Percentiles rank a stretch among this genome's conserved stretches.
Evolutionary conservation across 305 asterid genomes (phyloP).

Genomic region (Coffea humblotiana): DNA sequence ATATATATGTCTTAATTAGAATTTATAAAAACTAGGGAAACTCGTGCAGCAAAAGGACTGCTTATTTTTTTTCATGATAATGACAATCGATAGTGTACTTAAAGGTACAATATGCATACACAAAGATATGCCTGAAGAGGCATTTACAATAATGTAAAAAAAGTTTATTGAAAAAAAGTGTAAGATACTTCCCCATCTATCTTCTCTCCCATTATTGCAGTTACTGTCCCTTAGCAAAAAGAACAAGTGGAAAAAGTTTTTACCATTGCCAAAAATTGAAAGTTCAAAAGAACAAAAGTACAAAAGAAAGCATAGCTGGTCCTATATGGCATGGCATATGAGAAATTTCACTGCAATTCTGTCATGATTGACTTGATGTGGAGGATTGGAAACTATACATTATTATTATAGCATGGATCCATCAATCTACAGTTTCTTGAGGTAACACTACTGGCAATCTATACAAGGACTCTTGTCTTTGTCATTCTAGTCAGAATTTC

Average conservation of each 20-base stretch:
- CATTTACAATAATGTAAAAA: background rate
- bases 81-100: background rate
- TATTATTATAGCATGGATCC: background rate
- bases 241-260: background rate
- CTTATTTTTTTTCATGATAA: background rate
- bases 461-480: constrained; percentile 3
- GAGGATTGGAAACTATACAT: background rate
- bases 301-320: background rate
- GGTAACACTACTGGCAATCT: background rate
- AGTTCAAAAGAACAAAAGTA: background rate
- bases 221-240: background rate
- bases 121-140: background rate
- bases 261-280: background rate
- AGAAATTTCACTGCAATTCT: background rate
- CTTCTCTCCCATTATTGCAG: background rate
- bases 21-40: background rate
- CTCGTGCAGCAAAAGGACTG: background rate
- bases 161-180: background rate
- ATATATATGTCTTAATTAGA: background rate
- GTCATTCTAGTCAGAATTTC: background rate
- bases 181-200: too few species aligned
- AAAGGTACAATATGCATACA: too few species aligned
- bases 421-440: background rate
- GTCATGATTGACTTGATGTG: background rate
- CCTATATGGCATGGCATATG: too few species aligned